Percentiles rank a stretch among this genome's conserved stretches.
Conservation (phyloP, 2,329 filamentous ascomycete genomes). For the Teratosphaeria gauchensis region DNA sequence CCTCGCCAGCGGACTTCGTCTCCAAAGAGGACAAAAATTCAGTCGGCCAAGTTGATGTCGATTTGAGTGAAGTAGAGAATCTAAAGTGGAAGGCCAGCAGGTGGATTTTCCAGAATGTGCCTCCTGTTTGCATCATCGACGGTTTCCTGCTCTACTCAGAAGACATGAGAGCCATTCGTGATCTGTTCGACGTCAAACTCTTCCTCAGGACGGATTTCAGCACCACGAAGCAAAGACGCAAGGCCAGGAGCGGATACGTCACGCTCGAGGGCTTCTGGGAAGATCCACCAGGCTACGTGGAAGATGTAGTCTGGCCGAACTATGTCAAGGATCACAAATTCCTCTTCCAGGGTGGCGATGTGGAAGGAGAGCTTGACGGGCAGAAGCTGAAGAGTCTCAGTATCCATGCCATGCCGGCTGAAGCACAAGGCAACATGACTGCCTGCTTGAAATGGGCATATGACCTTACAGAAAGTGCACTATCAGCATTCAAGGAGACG, state of each 20-base stretch:
- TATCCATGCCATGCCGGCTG: constrained; percentile 22
- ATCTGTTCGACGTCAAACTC: constrained; percentile 62
- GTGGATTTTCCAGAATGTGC: constrained; percentile 19
- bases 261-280: constrained; percentile 83
- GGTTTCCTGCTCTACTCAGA: constrained; percentile 77
- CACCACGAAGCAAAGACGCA: constrained; percentile 54
- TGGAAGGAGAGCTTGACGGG: constrained; percentile 46
- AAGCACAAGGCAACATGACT: constrained; percentile 24
- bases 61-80: constrained; percentile 17
- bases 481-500: constrained; percentile 2
- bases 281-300: constrained; percentile 89
- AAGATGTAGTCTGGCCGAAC: constrained; percentile 91
- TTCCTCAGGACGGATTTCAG: constrained; percentile 64
- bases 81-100: constrained; percentile 20
- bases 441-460: constrained; percentile 31
- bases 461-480: constrained; percentile 14
- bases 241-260: constrained; percentile 65
- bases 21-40: constrained; percentile 53
- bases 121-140: constrained; percentile 63
- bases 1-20: constrained; percentile 43
- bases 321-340: constrained; percentile 75
- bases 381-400: constrained; percentile 26
- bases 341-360: constrained; percentile 63
- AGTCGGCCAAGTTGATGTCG: constrained; percentile 34
- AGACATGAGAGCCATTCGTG: constrained; percentile 42